phyloP scores from a whole-genome alignment of 75 land plant genomes.

The Isoetes taiwanensis region DNA sequence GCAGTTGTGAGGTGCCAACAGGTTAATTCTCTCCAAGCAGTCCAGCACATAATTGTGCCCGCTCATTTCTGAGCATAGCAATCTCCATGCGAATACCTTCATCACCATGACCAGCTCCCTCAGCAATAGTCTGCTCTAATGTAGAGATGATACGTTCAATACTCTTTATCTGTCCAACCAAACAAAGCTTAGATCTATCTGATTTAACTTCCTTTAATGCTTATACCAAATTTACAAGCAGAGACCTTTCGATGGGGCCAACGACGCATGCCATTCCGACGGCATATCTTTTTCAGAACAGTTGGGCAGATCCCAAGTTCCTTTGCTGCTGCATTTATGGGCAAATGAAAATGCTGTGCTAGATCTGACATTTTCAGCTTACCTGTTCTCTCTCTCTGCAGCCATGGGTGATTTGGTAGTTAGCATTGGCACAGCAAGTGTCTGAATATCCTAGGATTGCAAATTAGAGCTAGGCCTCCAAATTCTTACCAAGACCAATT shows the following conservation, averaged over 20 bases:
- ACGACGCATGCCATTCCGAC: conserved; percentile 4
- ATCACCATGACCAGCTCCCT: conserved; percentile 5
- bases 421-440: not conserved
- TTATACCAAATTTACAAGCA: too few species aligned
- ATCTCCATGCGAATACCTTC: conserved; percentile 7
- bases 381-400: conserved; percentile 4
- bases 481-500: too few species aligned
- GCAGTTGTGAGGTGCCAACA: too few species aligned
- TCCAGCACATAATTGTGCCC: not conserved
- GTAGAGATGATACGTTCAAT: not conserved
- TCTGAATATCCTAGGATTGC: not conserved
- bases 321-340: conserved; percentile 6
- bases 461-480: not conserved
- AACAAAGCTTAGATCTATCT: too few species aligned
- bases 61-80: conserved; percentile 4
- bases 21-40: conserved; percentile 1
- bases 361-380: conserved; percentile 6
- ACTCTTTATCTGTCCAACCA: not conserved
- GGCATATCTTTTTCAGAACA: conserved; percentile 1
- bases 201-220: too few species aligned
- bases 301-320: conserved; percentile 4
- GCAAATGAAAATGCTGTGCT: conserved; percentile 4
- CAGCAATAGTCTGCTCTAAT: conserved; percentile 4
- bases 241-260: conserved; percentile 4
- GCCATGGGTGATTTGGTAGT: not conserved